phyloP scores from a whole-genome alignment of 164 flowering plant species.

The Magnolia changhungtana region DNA sequence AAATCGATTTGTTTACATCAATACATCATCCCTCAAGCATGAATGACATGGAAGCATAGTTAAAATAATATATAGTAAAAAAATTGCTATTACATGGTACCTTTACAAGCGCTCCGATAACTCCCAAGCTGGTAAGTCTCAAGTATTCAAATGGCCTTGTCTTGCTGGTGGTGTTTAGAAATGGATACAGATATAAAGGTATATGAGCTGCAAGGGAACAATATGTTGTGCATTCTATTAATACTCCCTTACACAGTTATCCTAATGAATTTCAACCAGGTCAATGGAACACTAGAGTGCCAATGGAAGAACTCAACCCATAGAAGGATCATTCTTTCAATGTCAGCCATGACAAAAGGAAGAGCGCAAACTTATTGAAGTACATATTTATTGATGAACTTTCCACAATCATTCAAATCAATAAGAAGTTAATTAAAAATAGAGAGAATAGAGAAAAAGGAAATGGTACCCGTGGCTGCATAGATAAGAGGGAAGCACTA shows the following conservation, averaged over 20 bases:
- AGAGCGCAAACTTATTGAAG: too few species aligned
- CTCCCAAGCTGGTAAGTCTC: slow-evolving; percentile 95
- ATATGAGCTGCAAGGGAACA: slow-evolving; percentile 68
- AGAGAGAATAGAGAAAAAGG: too few species aligned
- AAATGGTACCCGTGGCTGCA: too few species aligned
- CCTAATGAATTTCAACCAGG: background rate
- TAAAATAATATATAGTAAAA: background rate
- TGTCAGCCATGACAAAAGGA: too few species aligned
- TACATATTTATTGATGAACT: too few species aligned
- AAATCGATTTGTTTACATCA: too few species aligned
- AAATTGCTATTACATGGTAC: slow-evolving; percentile 28
- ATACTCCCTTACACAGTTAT: background rate
- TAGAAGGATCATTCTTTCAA: background rate
- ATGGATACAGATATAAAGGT: slow-evolving; percentile 87
- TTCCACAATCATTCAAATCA: too few species aligned
- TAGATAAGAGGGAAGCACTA: too few species aligned
- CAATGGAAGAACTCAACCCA: background rate
- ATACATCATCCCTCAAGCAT: too few species aligned
- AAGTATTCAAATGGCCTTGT: slow-evolving; percentile 88
- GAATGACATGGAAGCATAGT: background rate
- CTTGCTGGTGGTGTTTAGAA: slow-evolving; percentile 83
- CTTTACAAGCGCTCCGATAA: slow-evolving; percentile 96
- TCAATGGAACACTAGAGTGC: background rate
- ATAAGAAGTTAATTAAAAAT: too few species aligned
- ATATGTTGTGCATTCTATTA: background rate